Evolutionary conservation across 2,329 filamentous ascomycete genomes (phyloP).

Genomic region (Aspergillus ruber): DNA sequence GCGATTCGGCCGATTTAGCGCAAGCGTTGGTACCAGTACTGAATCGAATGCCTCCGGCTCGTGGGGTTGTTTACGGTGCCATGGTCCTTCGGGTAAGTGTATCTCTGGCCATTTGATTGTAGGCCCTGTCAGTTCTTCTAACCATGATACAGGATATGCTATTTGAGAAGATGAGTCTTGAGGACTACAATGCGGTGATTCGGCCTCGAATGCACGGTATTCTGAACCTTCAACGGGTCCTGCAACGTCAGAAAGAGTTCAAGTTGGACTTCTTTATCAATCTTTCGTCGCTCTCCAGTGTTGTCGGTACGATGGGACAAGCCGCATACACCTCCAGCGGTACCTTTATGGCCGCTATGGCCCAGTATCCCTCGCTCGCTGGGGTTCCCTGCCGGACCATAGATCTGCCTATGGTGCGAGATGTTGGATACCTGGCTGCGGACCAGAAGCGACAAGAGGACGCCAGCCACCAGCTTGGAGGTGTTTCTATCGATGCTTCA

Average conservation of each 20-base stretch:
- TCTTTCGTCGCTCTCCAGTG: constrained; percentile 21
- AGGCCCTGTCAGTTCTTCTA: neutral
- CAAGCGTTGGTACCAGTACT: neutral
- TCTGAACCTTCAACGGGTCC: constrained; percentile 24
- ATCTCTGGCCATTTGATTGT: no score
- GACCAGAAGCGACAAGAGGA: constrained; percentile 15
- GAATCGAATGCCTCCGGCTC: constrained; percentile 27
- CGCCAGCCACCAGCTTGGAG: constrained; percentile 19
- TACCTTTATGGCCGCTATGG: constrained; percentile 22
- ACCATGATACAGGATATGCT: constrained; percentile 17
- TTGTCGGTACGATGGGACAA: constrained; percentile 23
- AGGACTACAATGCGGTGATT: constrained; percentile 15
- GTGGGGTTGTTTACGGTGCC: constrained; percentile 41
- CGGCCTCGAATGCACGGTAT: constrained; percentile 16
- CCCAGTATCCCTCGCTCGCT: constrained; percentile 16
- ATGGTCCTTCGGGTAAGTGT: constrained; percentile 37
- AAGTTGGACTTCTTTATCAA: constrained; percentile 22
- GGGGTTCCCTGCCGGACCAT: constrained; percentile 22
- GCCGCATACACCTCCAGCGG: constrained; percentile 21
- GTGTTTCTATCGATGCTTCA: constrained; percentile 31
- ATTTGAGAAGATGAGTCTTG: constrained; percentile 25
- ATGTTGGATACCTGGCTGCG: constrained; percentile 17
- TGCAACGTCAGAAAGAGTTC: constrained; percentile 4
- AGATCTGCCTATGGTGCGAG: constrained; percentile 22
- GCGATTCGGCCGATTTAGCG: constrained; percentile 4